Percentiles rank a stretch among this genome's conserved stretches.
Evolutionary conservation across 345 rosid species (phyloP).

Genomic region (Physaria fendleri): DNA sequence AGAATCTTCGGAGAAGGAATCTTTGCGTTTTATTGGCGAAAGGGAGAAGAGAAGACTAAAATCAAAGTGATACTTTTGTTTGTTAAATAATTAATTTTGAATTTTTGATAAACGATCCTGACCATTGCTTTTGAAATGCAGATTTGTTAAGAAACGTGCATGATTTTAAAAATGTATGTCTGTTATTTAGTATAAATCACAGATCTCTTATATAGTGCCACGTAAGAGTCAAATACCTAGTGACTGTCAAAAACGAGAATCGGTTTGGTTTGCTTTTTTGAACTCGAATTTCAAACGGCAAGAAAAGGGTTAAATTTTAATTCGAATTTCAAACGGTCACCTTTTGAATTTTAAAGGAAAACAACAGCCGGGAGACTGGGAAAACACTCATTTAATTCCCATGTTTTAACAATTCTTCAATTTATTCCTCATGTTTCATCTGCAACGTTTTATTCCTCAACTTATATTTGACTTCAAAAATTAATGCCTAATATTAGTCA

Average conservation of each 20-base stretch:
- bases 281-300: constrained; percentile 32
- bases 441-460: too few species aligned
- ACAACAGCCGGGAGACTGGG: background rate
- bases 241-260: background rate
- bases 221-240: background rate
- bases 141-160: constrained; percentile 21
- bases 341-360: background rate
- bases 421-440: too few species aligned
- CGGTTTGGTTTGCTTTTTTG: constrained; percentile 2
- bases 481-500: too few species aligned
- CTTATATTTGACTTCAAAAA: too few species aligned
- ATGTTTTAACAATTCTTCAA: too few species aligned
- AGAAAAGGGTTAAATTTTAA: background rate
- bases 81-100: constrained; percentile 12
- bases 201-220: background rate
- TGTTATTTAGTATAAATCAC: background rate
- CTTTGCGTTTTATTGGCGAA: background rate
- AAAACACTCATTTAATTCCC: too few species aligned
- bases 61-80: background rate
- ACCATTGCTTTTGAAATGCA: constrained; percentile 16
- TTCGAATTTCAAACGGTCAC: constrained; percentile 37
- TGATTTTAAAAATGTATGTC: background rate
- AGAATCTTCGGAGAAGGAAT: constrained; percentile 3
- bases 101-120: background rate
- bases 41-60: background rate